Conservation (phyloP, 495 filamentous ascomycete genomes). For the Clavariopsis aquatica region DNA sequence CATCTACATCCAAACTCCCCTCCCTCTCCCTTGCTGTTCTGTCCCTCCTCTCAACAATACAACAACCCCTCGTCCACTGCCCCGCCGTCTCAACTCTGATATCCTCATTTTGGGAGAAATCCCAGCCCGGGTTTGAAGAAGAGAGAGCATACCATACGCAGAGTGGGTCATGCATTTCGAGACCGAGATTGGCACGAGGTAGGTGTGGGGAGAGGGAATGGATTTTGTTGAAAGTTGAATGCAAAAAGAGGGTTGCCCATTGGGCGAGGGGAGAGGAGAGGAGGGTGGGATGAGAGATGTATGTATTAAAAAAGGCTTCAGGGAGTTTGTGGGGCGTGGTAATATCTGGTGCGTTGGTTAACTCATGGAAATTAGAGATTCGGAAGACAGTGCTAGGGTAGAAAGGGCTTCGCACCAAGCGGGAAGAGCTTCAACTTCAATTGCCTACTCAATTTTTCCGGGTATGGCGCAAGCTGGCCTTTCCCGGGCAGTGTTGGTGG, state of each 20-base stretch:
- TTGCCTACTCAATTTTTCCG: constrained; percentile 59
- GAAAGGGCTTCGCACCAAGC: constrained; percentile 53
- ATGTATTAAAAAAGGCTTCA: constrained; percentile 58
- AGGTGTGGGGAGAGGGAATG: constrained; percentile 57
- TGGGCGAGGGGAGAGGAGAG: constrained; percentile 77
- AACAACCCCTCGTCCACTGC: constrained; percentile 94
- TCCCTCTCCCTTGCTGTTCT: constrained; percentile 50
- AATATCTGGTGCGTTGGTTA: constrained; percentile 55
- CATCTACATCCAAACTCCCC: constrained; percentile 58
- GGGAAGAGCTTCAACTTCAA: constrained; percentile 82
- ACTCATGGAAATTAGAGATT: too few species aligned
- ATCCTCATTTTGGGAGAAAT: constrained; percentile 59
- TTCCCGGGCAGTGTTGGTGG: constrained; percentile 52
- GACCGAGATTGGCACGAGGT: constrained; percentile 55
- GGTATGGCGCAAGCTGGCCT: constrained; percentile 61
- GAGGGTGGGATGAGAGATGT: constrained; percentile 49
- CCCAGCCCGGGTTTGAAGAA: constrained; percentile 39
- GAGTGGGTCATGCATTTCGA: constrained; percentile 86
- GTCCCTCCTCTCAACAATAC: constrained; percentile 73
- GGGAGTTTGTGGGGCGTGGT: constrained; percentile 73
- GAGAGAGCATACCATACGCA: constrained; percentile 65
- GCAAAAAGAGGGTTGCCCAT: constrained; percentile 79
- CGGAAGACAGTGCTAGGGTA: too few species aligned
- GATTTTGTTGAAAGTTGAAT: constrained; percentile 74
- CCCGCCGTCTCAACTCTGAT: constrained; percentile 83